phyloP scores from a whole-genome alignment of 202 grass and related monocot genomes.

The Zizania palustris region DNA sequence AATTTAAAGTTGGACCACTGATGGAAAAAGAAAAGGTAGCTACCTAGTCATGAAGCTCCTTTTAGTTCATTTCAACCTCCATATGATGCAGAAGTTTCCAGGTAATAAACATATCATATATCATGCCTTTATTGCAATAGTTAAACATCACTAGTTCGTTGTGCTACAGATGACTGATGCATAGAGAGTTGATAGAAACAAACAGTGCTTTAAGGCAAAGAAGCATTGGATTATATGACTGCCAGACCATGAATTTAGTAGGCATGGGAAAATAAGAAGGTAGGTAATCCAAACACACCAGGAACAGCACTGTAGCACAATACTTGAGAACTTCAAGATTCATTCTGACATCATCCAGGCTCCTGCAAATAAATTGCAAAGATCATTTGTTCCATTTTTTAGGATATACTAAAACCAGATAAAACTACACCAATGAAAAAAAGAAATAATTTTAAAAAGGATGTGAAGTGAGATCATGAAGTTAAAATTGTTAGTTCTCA shows the following conservation, averaged over 20 bases:
- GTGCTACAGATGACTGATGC: constrained; percentile 15
- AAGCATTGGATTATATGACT: not conserved
- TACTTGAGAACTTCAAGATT: constrained; percentile 93
- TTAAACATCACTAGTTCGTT: not conserved
- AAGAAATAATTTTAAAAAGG: not conserved
- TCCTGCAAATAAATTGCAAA: constrained; percentile 54
- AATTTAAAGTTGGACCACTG: not conserved
- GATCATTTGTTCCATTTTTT: constrained; percentile 14
- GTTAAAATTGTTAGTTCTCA: not conserved
- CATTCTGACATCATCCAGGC: constrained; percentile 97
- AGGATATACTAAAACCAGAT: constrained; percentile 28
- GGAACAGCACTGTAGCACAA: constrained; percentile 89
- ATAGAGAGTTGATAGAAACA: not conserved
- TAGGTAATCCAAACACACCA: constrained; percentile 58
- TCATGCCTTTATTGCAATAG: not conserved
- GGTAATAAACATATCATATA: not conserved
- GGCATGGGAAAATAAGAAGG: constrained; percentile 28
- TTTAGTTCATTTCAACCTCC: not conserved
- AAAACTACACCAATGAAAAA: constrained; percentile 4
- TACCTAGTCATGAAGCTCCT: constrained; percentile 2
- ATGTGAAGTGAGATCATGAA: not conserved
- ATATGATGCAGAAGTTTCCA: not conserved
- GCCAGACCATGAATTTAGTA: constrained; percentile 12
- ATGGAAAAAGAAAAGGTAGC: not conserved
- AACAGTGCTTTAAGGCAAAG: constrained; percentile 26